Evolutionary conservation across 371 early-diverging fungal species (phyloP).

Genomic region (Mortierella sp.): DNA sequence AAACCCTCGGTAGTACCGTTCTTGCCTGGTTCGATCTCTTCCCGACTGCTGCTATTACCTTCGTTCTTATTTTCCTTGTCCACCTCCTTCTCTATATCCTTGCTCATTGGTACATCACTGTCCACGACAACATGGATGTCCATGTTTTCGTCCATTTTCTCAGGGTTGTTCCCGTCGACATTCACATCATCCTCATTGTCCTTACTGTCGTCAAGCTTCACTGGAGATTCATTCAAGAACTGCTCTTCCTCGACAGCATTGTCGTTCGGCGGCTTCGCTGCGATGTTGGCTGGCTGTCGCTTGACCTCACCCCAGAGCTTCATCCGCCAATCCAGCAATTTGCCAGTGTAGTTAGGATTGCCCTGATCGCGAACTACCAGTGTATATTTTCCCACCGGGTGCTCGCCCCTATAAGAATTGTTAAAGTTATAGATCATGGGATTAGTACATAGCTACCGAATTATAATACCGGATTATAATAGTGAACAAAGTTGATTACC

Average conservation of each 20-base stretch:
- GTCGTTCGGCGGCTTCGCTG: conserved; percentile 3
- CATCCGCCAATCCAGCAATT: conserved; percentile 72
- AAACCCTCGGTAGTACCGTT: too few species aligned
- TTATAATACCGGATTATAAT: neutral
- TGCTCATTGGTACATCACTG: neutral
- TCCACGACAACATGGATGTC: conserved; percentile 18
- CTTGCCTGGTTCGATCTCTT: too few species aligned
- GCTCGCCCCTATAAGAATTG: conserved; percentile 76
- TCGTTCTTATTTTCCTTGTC: too few species aligned
- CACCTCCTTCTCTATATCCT: conserved; percentile 1
- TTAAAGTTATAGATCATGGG: neutral
- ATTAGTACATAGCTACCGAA: neutral
- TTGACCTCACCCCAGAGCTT: conserved; percentile 74
- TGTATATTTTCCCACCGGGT: conserved; percentile 84
- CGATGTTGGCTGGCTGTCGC: conserved; percentile 20
- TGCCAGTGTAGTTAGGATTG: conserved; percentile 59
- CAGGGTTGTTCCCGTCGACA: neutral
- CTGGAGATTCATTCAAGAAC: conserved; percentile 2
- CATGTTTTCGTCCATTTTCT: neutral
- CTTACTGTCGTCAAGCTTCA: neutral
- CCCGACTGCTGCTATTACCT: neutral
- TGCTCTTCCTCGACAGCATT: conserved; percentile 1
- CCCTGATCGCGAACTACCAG: conserved; percentile 68
- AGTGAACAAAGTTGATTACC: conserved; percentile 65
- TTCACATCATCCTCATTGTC: neutral